Conservation (phyloP, 768 basidiomycete species). For the Lactifluus hygrophoroides region DNA sequence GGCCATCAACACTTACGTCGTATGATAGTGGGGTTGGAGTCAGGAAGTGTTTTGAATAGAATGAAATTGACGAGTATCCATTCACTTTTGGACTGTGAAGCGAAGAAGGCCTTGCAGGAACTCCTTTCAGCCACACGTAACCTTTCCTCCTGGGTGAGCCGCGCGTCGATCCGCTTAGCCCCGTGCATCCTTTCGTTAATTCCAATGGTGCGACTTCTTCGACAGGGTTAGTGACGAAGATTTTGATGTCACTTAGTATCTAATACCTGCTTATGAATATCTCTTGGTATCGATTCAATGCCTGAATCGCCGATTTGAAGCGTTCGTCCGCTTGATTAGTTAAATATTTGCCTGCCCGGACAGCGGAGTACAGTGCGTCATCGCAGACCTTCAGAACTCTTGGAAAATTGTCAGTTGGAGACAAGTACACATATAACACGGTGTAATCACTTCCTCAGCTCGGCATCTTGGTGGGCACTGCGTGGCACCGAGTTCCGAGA, state of each 20-base stretch:
- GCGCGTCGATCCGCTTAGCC: background rate
- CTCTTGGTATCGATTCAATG: background rate
- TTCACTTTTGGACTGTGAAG: no score
- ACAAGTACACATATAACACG: background rate
- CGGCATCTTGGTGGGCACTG: background rate
- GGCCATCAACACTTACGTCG: background rate
- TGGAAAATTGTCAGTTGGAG: background rate
- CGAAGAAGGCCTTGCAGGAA: background rate
- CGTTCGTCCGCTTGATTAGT: background rate
- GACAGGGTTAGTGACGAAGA: background rate
- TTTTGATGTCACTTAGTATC: background rate
- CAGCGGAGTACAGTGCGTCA: background rate
- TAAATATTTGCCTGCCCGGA: background rate
- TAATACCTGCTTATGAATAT: background rate
- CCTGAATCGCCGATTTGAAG: background rate
- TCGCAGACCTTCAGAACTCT: background rate
- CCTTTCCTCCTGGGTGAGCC: background rate
- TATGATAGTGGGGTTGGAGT: background rate
- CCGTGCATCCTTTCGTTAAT: background rate
- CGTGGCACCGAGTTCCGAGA: background rate
- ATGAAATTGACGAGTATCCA: background rate
- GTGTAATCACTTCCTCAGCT: background rate
- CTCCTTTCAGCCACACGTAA: background rate
- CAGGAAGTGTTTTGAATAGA: background rate
- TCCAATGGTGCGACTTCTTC: background rate